Evolutionary conservation across 2,329 filamentous ascomycete genomes (phyloP).

Genomic region (Calonectria naviculata): DNA sequence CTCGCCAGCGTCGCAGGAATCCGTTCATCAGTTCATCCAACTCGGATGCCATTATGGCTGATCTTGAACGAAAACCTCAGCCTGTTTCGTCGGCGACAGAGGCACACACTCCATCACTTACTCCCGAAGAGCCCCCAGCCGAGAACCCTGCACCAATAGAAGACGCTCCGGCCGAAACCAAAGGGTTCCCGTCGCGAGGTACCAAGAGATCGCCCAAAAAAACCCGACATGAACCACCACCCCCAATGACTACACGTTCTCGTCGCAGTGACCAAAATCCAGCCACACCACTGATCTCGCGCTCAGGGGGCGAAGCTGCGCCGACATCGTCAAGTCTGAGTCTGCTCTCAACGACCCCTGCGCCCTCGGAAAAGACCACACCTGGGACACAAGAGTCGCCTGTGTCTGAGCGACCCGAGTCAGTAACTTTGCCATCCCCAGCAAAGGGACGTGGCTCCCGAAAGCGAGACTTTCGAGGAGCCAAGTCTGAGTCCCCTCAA

Average conservation of each 20-base stretch:
- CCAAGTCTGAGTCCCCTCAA: conserved; percentile 43
- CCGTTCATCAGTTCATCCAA: conserved; percentile 46
- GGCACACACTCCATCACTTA: conserved; percentile 14
- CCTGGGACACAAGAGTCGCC: conserved; percentile 48
- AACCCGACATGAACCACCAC: conserved; percentile 28
- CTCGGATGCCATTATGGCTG: conserved; percentile 33
- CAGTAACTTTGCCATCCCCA: conserved; percentile 39
- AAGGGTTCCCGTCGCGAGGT: neutral
- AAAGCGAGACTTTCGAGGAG: conserved; percentile 27
- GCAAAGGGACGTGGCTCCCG: conserved; percentile 28
- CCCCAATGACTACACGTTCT: conserved; percentile 40
- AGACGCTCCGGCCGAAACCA: neutral
- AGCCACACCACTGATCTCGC: conserved; percentile 36
- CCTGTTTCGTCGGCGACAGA: conserved; percentile 26
- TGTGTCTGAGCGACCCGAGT: conserved; percentile 32
- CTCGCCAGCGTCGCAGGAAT: conserved; percentile 33
- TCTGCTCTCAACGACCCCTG: conserved; percentile 52
- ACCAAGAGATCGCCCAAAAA: conserved; percentile 27
- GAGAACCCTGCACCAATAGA: neutral
- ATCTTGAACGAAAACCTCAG: conserved; percentile 22
- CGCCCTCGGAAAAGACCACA: conserved; percentile 48
- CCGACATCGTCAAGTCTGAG: conserved; percentile 53
- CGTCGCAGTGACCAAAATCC: conserved; percentile 31
- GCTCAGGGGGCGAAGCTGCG: conserved; percentile 11
- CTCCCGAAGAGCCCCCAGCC: conserved; percentile 22